Evolutionary conservation across 1,284 basidiomycete genomes (phyloP).

Genomic region (Ganoderma resinaceum): DNA sequence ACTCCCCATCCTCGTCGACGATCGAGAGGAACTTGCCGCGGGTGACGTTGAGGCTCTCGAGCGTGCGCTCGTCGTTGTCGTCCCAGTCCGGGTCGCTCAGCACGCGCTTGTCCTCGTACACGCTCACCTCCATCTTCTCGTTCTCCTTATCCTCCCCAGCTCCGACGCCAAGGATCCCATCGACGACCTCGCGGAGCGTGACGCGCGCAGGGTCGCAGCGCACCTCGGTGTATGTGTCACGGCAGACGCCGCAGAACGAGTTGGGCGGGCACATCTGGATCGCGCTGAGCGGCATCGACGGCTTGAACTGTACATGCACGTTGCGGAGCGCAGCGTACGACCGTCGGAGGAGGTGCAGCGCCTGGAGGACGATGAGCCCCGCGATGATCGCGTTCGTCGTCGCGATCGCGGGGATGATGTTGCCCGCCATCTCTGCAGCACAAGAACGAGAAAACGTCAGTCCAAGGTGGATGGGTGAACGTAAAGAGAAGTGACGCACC

Average conservation of each 20-base stretch:
- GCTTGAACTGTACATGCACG: slow-evolving; percentile 79
- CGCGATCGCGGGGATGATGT: slow-evolving; percentile 99
- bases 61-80: slow-evolving; percentile 78
- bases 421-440: slow-evolving; percentile 94
- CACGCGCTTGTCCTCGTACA: slow-evolving; percentile 86
- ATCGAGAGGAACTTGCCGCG: slow-evolving; percentile 87
- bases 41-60: slow-evolving; percentile 76
- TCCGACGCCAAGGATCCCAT: slow-evolving; percentile 63
- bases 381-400: slow-evolving; percentile 99
- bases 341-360: slow-evolving; percentile 80
- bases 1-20: slow-evolving; percentile 87
- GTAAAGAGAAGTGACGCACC: slow-evolving; percentile 53
- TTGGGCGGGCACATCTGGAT: slow-evolving; percentile 73
- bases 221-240: slow-evolving; percentile 83
- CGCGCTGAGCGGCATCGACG: slow-evolving; percentile 75
- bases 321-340: slow-evolving; percentile 67
- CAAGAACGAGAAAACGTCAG: background rate
- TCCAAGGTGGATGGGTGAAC: background rate
- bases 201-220: slow-evolving; percentile 72
- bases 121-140: slow-evolving; percentile 64
- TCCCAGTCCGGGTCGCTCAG: slow-evolving; percentile 91
- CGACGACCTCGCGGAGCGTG: slow-evolving; percentile 77
- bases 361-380: slow-evolving; percentile 93
- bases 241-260: slow-evolving; percentile 82
- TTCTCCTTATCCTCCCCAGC: background rate